These are phyloP conservation scores for Grosmannia penicillata DNA, from an alignment of 2,329 filamentous ascomycete species.

Conservation along the genomic window DNA sequence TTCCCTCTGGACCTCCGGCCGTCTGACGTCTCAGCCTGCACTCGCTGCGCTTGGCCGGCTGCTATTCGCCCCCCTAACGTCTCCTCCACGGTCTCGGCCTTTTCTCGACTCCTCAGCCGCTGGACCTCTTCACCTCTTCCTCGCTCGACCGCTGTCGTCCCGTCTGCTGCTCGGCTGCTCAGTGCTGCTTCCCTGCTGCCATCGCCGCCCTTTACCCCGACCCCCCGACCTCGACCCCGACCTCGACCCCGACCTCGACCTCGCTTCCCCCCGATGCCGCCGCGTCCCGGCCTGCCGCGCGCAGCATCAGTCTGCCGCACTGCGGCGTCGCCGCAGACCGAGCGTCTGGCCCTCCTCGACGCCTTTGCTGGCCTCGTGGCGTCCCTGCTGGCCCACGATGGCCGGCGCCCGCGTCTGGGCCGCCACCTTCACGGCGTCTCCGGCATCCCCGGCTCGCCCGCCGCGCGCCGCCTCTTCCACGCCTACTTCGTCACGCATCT, in stretches of 20 bases:
- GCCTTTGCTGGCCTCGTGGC: slow-evolving; percentile 11
- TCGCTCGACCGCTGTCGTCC: too few relatives aligned
- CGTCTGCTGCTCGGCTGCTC: too few relatives aligned
- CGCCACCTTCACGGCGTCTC: neutral
- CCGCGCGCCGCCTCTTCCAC: slow-evolving; percentile 45
- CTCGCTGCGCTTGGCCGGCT: too few relatives aligned
- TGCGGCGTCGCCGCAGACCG: neutral
- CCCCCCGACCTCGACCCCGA: neutral
- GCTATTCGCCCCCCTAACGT: too few relatives aligned
- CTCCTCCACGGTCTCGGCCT: too few relatives aligned
- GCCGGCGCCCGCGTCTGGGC: neutral
- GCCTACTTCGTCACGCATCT: slow-evolving; percentile 97
- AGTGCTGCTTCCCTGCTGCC: too few relatives aligned
- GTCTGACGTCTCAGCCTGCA: too few relatives aligned
- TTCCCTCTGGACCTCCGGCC: too few relatives aligned
- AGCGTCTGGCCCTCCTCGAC: slow-evolving; percentile 8
- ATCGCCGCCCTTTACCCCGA: too few relatives aligned
- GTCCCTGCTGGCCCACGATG: slow-evolving; percentile 5
- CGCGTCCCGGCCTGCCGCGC: neutral
- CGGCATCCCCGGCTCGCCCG: neutral
- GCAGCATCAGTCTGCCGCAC: neutral
- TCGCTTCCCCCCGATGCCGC: slow-evolving; percentile 1
- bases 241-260: neutral
- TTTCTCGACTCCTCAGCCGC: too few relatives aligned
- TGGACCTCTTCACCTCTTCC: too few relatives aligned